Conservation (phyloP, 139 green algal species). For the Pseudopediastrum boryanum region DNA sequence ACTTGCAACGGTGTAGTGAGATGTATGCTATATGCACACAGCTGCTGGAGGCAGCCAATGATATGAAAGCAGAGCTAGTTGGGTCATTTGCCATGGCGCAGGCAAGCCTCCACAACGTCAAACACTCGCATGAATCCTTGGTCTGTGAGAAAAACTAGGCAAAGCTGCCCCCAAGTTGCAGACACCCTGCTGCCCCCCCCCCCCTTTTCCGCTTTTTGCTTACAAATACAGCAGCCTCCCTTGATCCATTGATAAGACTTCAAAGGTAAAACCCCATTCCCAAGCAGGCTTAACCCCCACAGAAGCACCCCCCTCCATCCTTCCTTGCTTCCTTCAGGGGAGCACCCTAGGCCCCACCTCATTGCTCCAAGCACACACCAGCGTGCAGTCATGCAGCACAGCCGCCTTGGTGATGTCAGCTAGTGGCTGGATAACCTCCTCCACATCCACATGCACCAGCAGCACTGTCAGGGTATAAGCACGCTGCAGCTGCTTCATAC, state of each 20-base stretch:
- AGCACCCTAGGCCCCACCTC: slow-evolving; percentile 50
- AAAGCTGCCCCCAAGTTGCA: neutral
- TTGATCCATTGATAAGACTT: neutral
- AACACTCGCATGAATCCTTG: neutral
- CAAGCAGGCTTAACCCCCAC: neutral
- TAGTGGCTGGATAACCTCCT: slow-evolving; percentile 80
- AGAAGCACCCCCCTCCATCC: neutral
- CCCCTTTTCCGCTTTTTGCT: neutral
- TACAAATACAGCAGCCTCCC: neutral
- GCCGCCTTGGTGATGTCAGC: slow-evolving; percentile 76
- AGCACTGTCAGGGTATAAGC: slow-evolving; percentile 80
- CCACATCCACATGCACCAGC: slow-evolving; percentile 87
- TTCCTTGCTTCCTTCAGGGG: slow-evolving; percentile 9
- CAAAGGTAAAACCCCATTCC: neutral
- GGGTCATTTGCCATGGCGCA: neutral
- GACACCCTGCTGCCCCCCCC: neutral
- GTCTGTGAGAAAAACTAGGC: neutral
- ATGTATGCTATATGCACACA: neutral
- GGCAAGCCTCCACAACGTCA: neutral
- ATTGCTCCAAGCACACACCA: slow-evolving; percentile 87
- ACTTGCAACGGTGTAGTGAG: neutral
- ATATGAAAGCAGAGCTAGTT: too few species aligned
- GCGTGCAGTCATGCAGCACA: slow-evolving; percentile 79
- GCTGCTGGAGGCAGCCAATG: too few species aligned
- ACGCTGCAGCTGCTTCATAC: slow-evolving; percentile 84